Evolutionary conservation across 1,139 yeast species (phyloP), one percentile per base, ranked within the genome.

Genomic region (Debaryomyces robertsiae): DNA sequence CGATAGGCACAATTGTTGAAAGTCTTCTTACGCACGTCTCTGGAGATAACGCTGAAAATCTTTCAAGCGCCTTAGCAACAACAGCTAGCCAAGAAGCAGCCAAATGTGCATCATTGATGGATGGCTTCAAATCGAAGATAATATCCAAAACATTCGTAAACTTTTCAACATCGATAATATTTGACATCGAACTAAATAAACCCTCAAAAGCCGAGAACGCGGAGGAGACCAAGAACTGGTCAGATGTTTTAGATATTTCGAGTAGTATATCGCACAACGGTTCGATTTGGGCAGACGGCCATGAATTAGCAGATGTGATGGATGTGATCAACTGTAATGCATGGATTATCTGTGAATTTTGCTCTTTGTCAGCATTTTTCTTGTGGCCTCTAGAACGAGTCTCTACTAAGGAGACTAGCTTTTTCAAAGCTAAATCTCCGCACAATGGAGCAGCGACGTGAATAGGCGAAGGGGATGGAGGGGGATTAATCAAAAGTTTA

Each of bases 11-110:
- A 18, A 86, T 67, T 14, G 65, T 65, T 2, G 85, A 83, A 14
- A 87, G 61, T 49, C 77, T 79, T 16, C 63, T 54, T 34, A 90
- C 58, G 44, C 89, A 82, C 27, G 69, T 65, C 23, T 70, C 57
- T 2, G 90, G 81, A 46, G 84, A 79, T 46, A 84, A 69, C 13
- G 63, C 60, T 11, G 91, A 70, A 57, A 81, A 88, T 5, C 91
- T 76, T 39, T 81, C 81, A 47, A 86, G 72, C 35, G 94, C 96
- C 56, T 89, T 90, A 6, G 97, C 95, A 30, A 93, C 78, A 18
- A 90, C 96, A 1, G 97, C 96, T 38, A 90, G 77, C 98, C 98
- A 93, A 7, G 96, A 79, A 13, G 95, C 96, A 11, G 94, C 89
- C 51, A 93, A 75, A 60, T 89, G 91, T 31, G 84, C 73, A 57